Conservation (phyloP, 1,284 basidiomycete genomes). For the Schizophyllum amplum region DNA sequence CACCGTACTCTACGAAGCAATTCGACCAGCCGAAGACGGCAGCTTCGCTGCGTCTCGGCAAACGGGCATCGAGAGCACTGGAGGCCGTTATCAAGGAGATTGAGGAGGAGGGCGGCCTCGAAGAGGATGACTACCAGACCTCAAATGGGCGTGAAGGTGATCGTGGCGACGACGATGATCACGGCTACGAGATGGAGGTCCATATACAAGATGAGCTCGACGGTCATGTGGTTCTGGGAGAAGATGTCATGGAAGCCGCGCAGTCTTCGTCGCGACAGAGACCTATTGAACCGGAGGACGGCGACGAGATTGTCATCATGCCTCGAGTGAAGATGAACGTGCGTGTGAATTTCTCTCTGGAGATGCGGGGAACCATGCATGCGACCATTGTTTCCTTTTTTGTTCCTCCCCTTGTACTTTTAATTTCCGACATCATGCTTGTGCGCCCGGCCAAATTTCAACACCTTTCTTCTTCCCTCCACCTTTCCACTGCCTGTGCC, state of each 20-base stretch:
- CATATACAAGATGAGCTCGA: background rate
- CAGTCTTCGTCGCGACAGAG: background rate
- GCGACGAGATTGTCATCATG: background rate
- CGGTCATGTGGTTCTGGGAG: background rate
- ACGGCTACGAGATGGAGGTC: constrained; percentile 1
- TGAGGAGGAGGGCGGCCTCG: constrained; percentile 44
- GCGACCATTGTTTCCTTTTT: background rate
- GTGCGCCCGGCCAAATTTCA: background rate
- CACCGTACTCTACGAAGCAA: constrained; percentile 24
- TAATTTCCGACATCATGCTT: background rate
- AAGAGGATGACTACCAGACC: constrained; percentile 67
- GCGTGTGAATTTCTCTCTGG: background rate
- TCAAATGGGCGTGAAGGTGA: constrained; percentile 39
- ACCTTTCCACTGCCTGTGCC: background rate
- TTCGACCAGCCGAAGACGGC: constrained; percentile 41
- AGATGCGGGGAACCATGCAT: background rate
- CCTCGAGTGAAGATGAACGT: background rate
- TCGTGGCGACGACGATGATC: constrained; percentile 27
- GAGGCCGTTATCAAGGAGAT: constrained; percentile 68
- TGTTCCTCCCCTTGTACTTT: background rate
- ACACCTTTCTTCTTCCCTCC: background rate
- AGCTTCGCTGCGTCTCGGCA: constrained; percentile 31
- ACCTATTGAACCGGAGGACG: background rate
- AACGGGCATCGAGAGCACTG: constrained; percentile 61
- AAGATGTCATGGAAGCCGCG: background rate